These are phyloP conservation scores for Chloranthus sessilifolius DNA, from an alignment of 164 flowering plant genomes.

Conservation along the genomic window DNA sequence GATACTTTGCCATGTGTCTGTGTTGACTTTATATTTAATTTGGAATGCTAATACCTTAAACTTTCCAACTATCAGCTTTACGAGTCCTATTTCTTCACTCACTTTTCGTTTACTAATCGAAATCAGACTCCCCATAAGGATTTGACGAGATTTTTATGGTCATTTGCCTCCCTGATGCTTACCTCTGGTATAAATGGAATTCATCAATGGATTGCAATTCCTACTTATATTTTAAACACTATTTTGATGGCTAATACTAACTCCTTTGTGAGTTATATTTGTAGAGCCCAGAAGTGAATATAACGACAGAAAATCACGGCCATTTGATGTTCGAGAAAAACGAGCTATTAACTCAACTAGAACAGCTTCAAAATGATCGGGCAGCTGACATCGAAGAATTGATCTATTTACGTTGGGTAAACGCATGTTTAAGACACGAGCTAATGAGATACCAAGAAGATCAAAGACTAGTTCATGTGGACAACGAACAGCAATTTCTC, in stretches of 20 bases:
- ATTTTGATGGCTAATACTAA: not conserved
- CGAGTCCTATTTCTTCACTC: too few species aligned
- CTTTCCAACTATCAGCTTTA: too few species aligned
- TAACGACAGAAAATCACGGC: constrained; percentile 28
- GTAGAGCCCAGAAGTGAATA: constrained; percentile 31
- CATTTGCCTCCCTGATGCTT: too few species aligned
- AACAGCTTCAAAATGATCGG: constrained; percentile 35
- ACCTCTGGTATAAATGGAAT: too few species aligned
- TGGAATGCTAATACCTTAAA: too few species aligned
- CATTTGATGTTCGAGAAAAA: constrained; percentile 5
- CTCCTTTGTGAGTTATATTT: not conserved
- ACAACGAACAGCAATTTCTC: constrained; percentile 5
- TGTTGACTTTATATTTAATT: too few species aligned
- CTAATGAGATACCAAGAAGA: constrained; percentile 29
- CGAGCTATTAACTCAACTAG: constrained; percentile 31
- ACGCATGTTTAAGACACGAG: constrained; percentile 63
- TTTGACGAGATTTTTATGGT: too few species aligned
- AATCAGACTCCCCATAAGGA: too few species aligned
- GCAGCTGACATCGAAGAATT: constrained; percentile 41
- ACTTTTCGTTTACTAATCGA: too few species aligned
- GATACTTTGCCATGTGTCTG: too few species aligned
- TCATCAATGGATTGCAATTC: too few species aligned
- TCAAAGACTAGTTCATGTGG: constrained; percentile 10
- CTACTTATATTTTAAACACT: not conserved
- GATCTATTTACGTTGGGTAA: constrained; percentile 42